Base-by-base conservation (phyloP, 2,329 filamentous ascomycete species). In the Pseudofabraea citricarpa region DNA sequence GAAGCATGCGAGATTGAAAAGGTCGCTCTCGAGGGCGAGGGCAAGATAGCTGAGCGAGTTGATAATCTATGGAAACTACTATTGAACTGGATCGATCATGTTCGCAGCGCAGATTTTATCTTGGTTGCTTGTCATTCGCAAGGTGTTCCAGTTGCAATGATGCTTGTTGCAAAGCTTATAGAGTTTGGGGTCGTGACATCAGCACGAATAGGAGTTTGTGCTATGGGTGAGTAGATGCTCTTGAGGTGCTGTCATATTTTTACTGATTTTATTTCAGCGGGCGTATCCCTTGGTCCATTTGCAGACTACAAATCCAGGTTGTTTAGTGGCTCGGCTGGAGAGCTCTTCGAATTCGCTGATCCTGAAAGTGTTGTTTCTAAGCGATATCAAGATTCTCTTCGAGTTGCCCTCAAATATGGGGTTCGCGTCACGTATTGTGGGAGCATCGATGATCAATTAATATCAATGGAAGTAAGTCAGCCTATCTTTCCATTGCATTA, bases 361-460 rank as follows among this genome's bases (percentile, higher is more conserved):
- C 81, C 87, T 0, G 78, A 85, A 44, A 95, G 89, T 59, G 75
- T 81, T 41, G 87, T 96, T 10, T 91, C 89, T 1, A 83, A 85
- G 56, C 80, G 87, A 53, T 94, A 96, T 53, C 81, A 88, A 55
- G 72, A 81, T 21, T 81, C 90, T 0, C 68, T 97, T 3, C 81
- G 85, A 56, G 77, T 78, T 8, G 84, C 85, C 2, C 70, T 98
- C 6, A 76, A 83, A 13, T 85, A 88, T 56, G 90, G 90, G 10
- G 87, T 87, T 12, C 80, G 88, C 31, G 79, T 97, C 38, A 86
- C 90, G 0, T 96, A 90, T 61, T 76, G 95, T 46, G 91, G 91
- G 42, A 96, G 90, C 64, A 94, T 98, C 40, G 93, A 98, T 62
- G 93, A 98, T 64, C 93, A 98, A 64, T 73, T 98, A 2, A 90